Conservation (phyloP, 306 rosid species). For the Cyamopsis tetragonoloba region DNA sequence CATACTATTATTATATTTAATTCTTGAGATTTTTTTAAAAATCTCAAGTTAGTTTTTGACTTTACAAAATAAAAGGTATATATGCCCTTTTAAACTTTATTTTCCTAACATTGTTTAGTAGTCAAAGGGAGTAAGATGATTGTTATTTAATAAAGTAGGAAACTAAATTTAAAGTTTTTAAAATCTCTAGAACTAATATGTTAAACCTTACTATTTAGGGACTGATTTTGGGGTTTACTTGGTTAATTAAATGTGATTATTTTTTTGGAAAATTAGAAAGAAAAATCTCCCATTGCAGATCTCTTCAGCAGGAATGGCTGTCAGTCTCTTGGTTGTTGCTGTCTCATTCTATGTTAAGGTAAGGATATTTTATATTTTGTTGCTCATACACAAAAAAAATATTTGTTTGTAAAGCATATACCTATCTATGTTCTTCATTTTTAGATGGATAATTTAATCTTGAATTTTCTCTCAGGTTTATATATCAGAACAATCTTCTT, state of each 20-base stretch:
- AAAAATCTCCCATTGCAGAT: constrained; percentile 48
- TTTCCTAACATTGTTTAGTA: too few relatives aligned
- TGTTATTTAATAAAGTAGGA: too few relatives aligned
- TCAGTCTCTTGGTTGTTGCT: constrained; percentile 74
- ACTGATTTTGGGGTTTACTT: too few relatives aligned
- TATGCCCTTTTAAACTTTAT: too few relatives aligned
- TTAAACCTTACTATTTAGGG: too few relatives aligned
- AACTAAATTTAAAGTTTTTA: too few relatives aligned
- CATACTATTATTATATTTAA: too few relatives aligned
- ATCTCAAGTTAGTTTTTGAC: too few relatives aligned
- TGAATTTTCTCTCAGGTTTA: constrained; percentile 44
- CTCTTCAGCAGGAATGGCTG: constrained; percentile 72
- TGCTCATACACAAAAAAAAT: background rate
- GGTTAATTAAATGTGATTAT: constrained; percentile 1
- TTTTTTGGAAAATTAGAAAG: constrained; percentile 12
- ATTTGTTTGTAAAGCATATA: background rate
- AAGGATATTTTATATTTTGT: constrained; percentile 7
- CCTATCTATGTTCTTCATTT: background rate
- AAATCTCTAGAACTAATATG: too few relatives aligned
- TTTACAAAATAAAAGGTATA: too few relatives aligned
- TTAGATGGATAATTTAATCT: background rate
- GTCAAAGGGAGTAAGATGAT: too few relatives aligned
- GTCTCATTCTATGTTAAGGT: constrained; percentile 75
- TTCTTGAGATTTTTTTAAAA: too few relatives aligned
- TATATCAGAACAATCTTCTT: constrained; percentile 39